Conservation (phyloP, 78 protist species). For the Cavenderia fasciculata region DNA sequence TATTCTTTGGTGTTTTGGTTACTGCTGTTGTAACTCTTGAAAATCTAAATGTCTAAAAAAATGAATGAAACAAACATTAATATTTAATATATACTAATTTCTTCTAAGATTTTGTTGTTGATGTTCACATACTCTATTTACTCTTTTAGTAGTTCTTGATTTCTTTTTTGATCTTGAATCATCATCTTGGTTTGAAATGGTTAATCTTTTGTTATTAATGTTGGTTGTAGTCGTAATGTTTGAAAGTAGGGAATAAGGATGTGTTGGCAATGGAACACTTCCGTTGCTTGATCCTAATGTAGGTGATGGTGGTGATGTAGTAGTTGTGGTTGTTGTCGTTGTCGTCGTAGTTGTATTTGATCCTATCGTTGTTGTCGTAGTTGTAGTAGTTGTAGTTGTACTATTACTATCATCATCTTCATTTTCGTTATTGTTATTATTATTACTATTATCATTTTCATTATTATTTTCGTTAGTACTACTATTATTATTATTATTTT, state of each 20-base stretch:
- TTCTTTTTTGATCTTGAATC: constrained; percentile 37
- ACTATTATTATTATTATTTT: not conserved
- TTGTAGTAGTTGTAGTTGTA: not conserved
- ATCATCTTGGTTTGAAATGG: too few species aligned
- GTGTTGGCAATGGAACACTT: too few species aligned
- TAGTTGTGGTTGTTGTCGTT: constrained; percentile 2
- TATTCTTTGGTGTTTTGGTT: constrained; percentile 41
- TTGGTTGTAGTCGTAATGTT: too few species aligned
- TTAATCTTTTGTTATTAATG: too few species aligned
- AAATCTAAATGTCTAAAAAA: constrained; percentile 48
- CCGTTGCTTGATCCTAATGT: too few species aligned
- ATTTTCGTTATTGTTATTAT: not conserved
- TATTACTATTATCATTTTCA: not conserved
- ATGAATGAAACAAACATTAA: not conserved
- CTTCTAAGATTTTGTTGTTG: not conserved
- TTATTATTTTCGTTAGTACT: not conserved
- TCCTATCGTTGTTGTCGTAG: not conserved
- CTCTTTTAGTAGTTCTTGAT: constrained; percentile 48
- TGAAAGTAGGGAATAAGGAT: too few species aligned
- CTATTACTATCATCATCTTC: not conserved
- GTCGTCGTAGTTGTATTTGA: not conserved
- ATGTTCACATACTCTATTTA: not conserved
- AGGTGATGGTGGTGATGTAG: not conserved
- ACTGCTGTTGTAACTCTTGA: constrained; percentile 23
- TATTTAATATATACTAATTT: not conserved